Base-by-base conservation (phyloP, 108 stramenopile species). In the Nitzschia sp. region DNA sequence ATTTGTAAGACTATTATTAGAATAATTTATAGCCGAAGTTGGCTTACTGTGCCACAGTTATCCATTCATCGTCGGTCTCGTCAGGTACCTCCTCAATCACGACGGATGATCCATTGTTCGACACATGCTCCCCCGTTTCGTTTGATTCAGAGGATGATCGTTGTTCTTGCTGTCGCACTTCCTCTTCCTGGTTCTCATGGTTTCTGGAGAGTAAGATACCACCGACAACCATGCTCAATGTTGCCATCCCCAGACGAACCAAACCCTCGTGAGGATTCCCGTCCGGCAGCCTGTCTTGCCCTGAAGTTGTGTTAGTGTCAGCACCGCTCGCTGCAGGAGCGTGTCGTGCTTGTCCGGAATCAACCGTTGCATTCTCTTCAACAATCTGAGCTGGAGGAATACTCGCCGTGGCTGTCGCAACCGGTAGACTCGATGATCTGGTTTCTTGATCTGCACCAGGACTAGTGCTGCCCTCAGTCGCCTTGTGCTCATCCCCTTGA, bases 1-100 rank as follows among this genome's bases (percentile, higher is more conserved):
- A 91, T 13, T 73, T 91, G 74, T 91, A 82, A 68, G 66, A 51
- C 38, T 15, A 11, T 42, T 42, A 42, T 11, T 42, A 15, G 8
- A 42, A 11, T 42, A 11, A 68, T 3, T 36, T 9, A 24, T 23
- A 19, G 23, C 36, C 3, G 35, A 23, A 13, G 11, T 17, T 8
- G 30, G n/a, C n/a, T 54, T 64, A 72, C 19, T 63, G 60, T 28
- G 54, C 26, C 27, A 76, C 51, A 6, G 75, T 30, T 15, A 64
- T 55, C 75, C 75, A 76, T 21, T 69, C 68, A 1, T 76, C 62
- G 57, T 69, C 59, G 21, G 59, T 42, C n/a, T 75, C 59, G 27
- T 70, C 68, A 9, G 13, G 30, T 0, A 76, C 17, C 32, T 76
- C 75, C 60, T 63, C 75, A 45, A 76, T 70, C 29, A 56, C 36